phyloP scores from a whole-genome alignment of 2,329 filamentous ascomycete genomes.

The Scleromitrula shiraiana region DNA sequence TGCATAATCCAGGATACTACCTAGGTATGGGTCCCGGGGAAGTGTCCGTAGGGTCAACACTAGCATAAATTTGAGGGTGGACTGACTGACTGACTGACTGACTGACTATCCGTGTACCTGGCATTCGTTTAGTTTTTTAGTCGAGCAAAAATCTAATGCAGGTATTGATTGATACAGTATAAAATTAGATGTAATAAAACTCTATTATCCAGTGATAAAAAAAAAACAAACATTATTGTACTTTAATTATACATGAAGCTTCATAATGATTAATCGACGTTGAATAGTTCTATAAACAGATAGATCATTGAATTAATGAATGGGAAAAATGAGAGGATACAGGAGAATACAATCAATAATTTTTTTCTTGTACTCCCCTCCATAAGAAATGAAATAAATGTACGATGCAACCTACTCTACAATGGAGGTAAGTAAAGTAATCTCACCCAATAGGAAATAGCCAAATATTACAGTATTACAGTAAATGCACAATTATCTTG shows the following conservation, averaged over 20 bases:
- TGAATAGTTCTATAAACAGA: no score
- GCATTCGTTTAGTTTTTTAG: conserved; percentile 6
- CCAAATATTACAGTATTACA: conserved; percentile 9
- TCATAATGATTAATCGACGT: no score
- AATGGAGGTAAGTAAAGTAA: no score
- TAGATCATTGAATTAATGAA: no score
- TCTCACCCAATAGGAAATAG: background rate
- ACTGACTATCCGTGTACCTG: conserved; percentile 3
- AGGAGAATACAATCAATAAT: no score
- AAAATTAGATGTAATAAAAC: no score
- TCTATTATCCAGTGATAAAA: background rate
- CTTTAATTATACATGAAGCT: no score
- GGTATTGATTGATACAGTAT: no score
- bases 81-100: background rate
- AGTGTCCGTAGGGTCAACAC: conserved; percentile 4
- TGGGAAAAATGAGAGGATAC: no score
- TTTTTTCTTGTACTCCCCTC: no score
- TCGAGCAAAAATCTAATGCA: background rate
- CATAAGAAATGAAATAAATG: no score
- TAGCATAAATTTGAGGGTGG: background rate
- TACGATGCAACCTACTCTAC: no score
- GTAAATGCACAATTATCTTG: conserved; percentile 2
- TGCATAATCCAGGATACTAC: conserved; percentile 1
- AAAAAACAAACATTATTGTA: background rate
- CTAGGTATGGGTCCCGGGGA: conserved; percentile 7